A percentile compares a stretch with the other conserved stretches of the same genome.
These are phyloP conservation scores for Fusarium chuoi DNA, from an alignment of 2,329 filamentous ascomycete genomes.

Conservation along the genomic window DNA sequence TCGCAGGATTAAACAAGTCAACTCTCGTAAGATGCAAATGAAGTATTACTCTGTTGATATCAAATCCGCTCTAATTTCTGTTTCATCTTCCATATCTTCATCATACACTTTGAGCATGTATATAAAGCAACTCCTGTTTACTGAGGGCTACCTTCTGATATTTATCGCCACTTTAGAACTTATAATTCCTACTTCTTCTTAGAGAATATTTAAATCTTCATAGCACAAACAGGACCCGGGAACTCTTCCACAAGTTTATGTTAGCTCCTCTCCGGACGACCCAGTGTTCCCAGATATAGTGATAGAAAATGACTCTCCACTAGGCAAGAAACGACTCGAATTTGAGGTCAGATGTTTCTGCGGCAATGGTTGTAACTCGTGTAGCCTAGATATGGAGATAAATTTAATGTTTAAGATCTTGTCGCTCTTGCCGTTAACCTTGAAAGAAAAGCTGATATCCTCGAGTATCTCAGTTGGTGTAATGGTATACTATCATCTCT, in stretches of 20 bases:
- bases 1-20: no score
- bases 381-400: neutral
- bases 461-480: neutral
- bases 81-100: no score
- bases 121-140: fast-evolving
- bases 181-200: neutral
- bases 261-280: neutral
- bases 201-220: fast-evolving
- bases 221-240: fast-evolving
- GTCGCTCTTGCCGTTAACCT: neutral
- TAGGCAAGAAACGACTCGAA: neutral
- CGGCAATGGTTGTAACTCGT: neutral
- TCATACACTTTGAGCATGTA: neutral
- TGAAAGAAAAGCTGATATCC: neutral
- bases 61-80: no score
- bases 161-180: neutral
- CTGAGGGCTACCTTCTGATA: neutral
- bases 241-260: neutral
- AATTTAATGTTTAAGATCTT: neutral
- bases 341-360: neutral
- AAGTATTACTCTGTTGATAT: no score
- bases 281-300: neutral
- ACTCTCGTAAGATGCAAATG: no score
- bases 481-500: neutral
- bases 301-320: neutral